Conservation (phyloP, 139 green algal genomes). For the Picochlorum sp. region DNA sequence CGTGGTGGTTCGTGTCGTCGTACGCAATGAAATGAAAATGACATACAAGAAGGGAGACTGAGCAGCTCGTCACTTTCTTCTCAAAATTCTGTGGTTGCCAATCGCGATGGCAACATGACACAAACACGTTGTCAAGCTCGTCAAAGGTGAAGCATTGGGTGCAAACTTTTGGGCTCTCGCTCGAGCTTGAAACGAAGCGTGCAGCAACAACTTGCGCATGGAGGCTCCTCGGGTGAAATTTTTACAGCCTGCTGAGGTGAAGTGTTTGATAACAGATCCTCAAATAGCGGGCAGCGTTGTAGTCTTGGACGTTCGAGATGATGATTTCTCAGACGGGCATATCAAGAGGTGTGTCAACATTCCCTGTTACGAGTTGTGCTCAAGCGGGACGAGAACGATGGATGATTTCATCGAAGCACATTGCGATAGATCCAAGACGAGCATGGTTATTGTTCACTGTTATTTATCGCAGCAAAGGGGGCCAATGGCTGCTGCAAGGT, state of each 20-base stretch:
- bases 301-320: constrained; percentile 14
- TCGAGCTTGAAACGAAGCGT: not conserved
- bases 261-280: constrained; percentile 5
- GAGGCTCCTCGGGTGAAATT: constrained; percentile 1
- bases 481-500: constrained; percentile 2
- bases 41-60: too few relatives aligned
- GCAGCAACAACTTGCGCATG: not conserved
- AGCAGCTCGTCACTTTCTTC: too few relatives aligned
- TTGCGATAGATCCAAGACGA: not conserved
- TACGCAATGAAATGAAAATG: too few relatives aligned
- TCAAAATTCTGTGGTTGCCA: too few relatives aligned
- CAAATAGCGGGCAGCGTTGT: not conserved
- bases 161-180: too few relatives aligned
- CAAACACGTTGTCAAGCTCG: too few relatives aligned
- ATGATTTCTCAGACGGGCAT: constrained; percentile 4
- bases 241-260: constrained; percentile 3
- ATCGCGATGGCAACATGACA: too few relatives aligned
- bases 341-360: not conserved
- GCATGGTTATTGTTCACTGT: constrained; percentile 18
- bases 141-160: too few relatives aligned
- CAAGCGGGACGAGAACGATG: not conserved
- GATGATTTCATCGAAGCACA: constrained; percentile 9
- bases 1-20: too few relatives aligned
- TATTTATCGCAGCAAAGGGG: constrained; percentile 25
- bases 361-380: not conserved